Base-by-base conservation (phyloP, 805 yeast species). In the Kodamaea neixiangensis region DNA sequence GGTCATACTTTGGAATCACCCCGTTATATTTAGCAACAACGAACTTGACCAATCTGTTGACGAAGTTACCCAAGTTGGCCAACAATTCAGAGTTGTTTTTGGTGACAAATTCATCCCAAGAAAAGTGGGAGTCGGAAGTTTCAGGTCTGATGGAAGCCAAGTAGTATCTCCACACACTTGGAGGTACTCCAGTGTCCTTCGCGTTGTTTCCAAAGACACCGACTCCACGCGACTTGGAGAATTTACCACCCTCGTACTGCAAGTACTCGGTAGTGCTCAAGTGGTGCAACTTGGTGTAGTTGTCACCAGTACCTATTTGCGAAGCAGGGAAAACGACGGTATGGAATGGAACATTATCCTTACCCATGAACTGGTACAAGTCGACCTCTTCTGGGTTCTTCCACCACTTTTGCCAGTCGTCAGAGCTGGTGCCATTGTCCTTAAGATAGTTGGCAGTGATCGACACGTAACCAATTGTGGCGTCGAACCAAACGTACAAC, bases 181-280 rank as follows among this genome's bases (percentile, higher is more conserved):
- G 84, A 3, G 96, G 77, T 31, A 94, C 71, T 37, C 97, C 97
- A 34, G 96, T 89, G 34, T 89, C 97, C 72, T 90, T 83, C 39
- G 98, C 99, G 65, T 89, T 92, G 74, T 93, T 93, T 66, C 99
- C 99, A 65, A 94, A 94, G 41, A 94, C 99, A 72, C 99, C 99
- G 54, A 93, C 81, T 60, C 94, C 94, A 73, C 99, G 85, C n/a
- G 97, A 89, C 74, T 94, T 94, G 50, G 98, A 93, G 76, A 94
- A 94, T 71, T 94, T 94, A 58, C 99, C 99, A 55, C 93, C 96
- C 76, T 94, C 99, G 65, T 94, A 94, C 71, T 94, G 98, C 64
- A 94, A 78, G 67, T 94, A 94, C 73, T 93, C 99, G 10, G 99
- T 94, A 43, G 99, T 92, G 67, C 85, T 88, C 59, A 94, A 73